Base-by-base conservation (phyloP, 225 moss, liverwort and hornwort species). In the Antitrichia curtipendula region DNA sequence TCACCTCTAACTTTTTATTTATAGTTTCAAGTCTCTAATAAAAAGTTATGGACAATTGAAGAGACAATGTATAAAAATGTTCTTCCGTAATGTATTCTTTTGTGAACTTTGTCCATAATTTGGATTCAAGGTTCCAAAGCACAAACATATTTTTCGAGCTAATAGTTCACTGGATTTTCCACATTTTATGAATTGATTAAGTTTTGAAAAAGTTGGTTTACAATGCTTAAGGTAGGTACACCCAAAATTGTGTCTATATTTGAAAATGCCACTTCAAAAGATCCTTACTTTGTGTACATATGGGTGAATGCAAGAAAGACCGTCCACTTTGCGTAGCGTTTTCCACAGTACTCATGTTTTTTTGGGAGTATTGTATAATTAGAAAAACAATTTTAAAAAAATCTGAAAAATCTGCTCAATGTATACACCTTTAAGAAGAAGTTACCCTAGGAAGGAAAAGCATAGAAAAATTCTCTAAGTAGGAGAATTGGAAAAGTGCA, bases 101-200 rank as follows among this genome's bases (percentile, higher is more conserved):
- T 41, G 5, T 41, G 1, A 14, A 25, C 14, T 70, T 70, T 70
- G 41, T 70, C 16, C 0, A 15, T 70, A 15, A 41, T 27, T 25
- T 70, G 27, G 1, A 70, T 71, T 71, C 5, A 43, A 27, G 71
- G 9, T 16, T 71, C 16, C 3, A 43, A 25, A 16, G 27, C 6
- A 27, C 43, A 71, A 70, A 43, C 0, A 0, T 0, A 16, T 27
- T 71, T 43, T 71, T 15, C 0, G 3, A 43, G 5, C 1, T 43
- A 16, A 43, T 41, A 43, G 2, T 9, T 3, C 16, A 27, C 1
- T 38, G 43, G 5, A 43, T 43, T 16, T 27, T 1, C 16, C 0
- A 69, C 9, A 71, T 27, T 71, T 41, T 23, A 27, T 16, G 16
- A 71, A 9, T 9, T 71, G 9, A 43, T 16, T 1, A 28, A 43